A percentile compares a stretch with the other conserved stretches of the same genome.
phyloP scores from a whole-genome alignment of 2,329 filamentous ascomycete species.

The Trichoderma asperellum region DNA sequence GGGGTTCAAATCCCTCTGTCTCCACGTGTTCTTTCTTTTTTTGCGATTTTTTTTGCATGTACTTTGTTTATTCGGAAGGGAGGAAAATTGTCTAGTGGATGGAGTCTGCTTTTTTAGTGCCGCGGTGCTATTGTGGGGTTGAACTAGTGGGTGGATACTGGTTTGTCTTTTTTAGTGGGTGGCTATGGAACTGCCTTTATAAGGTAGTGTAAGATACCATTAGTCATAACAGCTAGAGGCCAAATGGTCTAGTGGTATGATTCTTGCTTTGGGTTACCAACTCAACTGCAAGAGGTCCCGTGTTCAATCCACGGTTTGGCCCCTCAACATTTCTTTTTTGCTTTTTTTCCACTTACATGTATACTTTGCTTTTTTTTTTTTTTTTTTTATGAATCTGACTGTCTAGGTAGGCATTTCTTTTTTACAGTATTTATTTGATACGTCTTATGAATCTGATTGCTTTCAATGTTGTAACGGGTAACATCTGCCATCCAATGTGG shows the following conservation, averaged over 20 bases:
- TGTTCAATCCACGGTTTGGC: slow-evolving; percentile 31
- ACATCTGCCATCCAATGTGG: too few relatives aligned
- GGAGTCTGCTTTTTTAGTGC: slow-evolving; percentile 5
- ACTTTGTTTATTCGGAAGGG: neutral
- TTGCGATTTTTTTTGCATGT: neutral
- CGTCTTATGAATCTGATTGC: neutral
- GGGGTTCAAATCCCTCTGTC: slow-evolving; percentile 24
- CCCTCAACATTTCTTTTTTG: slow-evolving; percentile 12
- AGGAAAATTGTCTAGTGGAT: neutral
- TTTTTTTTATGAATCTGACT: neutral
- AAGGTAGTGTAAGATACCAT: fast-evolving
- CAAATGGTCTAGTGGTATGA: slow-evolving; percentile 31
- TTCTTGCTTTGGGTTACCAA: slow-evolving; percentile 29
- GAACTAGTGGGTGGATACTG: neutral
- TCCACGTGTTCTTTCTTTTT: slow-evolving; percentile 15
- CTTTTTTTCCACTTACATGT: neutral
- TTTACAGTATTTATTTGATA: neutral
- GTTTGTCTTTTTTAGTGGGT: neutral
- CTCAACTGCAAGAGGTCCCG: slow-evolving; percentile 31
- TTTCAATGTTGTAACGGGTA: neutral
- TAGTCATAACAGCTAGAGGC: slow-evolving; percentile 23
- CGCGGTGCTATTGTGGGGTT: neutral
- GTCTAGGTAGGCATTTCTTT: neutral
- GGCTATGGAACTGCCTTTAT: neutral
- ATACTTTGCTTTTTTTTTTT: neutral